A percentile compares a stretch with the other conserved stretches of the same genome.
Conservation (phyloP, 2,329 filamentous ascomycete species). For the Pseudocercospora fuligena region DNA sequence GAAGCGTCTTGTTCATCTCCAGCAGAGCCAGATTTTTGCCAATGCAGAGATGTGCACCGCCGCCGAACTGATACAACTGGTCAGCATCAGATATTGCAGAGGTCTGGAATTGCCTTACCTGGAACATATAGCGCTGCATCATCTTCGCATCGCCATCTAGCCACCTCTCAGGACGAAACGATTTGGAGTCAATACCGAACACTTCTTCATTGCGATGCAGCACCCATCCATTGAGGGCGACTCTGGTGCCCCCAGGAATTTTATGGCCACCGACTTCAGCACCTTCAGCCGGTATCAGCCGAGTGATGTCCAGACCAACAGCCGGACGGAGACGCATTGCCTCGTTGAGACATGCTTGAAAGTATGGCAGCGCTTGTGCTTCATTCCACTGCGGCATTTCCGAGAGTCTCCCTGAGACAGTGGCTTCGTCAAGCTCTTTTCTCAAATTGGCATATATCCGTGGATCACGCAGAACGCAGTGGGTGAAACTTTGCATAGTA, state of each 20-base stretch:
- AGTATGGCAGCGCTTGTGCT: conserved; percentile 56
- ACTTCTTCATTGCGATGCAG: conserved; percentile 52
- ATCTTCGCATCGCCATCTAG: conserved; percentile 43
- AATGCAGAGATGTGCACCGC: conserved; percentile 34
- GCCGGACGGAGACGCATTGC: conserved; percentile 62
- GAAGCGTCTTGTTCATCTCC: conserved; percentile 38
- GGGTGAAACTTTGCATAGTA: conserved; percentile 63
- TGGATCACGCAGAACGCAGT: conserved; percentile 53
- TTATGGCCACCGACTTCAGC: conserved; percentile 57
- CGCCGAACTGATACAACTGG: conserved; percentile 28
- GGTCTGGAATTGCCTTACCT: conserved; percentile 46
- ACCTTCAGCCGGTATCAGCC: conserved; percentile 57
- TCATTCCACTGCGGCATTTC: conserved; percentile 43
- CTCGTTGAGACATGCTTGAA: conserved; percentile 63
- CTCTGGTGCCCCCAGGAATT: conserved; percentile 57
- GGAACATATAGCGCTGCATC: conserved; percentile 63
- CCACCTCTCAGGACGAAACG: conserved; percentile 30
- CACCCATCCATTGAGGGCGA: conserved; percentile 62
- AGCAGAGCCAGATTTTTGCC: conserved; percentile 36
- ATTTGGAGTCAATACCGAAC: conserved; percentile 23
- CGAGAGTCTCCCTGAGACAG: conserved; percentile 29
- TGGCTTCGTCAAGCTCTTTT: conserved; percentile 42
- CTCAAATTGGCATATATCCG: conserved; percentile 55
- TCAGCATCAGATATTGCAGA: conserved; percentile 6
- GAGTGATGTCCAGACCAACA: conserved; percentile 60